phyloP scores from a whole-genome alignment of 148 eudicot species.

The Pouteria glomerata region DNA sequence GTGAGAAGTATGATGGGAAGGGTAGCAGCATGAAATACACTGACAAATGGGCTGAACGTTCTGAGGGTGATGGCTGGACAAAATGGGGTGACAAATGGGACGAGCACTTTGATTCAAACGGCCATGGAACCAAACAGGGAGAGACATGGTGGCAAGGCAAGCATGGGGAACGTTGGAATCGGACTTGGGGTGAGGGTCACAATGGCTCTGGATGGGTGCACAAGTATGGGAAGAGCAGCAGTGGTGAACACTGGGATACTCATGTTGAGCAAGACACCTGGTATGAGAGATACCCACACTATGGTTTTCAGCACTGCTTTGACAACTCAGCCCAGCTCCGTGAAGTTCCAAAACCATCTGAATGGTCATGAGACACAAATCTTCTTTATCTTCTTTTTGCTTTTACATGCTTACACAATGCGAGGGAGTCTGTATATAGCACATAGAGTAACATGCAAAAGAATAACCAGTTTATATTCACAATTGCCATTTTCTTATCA shows the following conservation, averaged over 20 bases:
- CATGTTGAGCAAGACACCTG: slow-evolving; percentile 75
- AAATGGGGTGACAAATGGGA: slow-evolving; percentile 99
- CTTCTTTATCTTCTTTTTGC: too few species aligned
- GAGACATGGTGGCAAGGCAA: slow-evolving; percentile 96
- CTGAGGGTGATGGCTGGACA: slow-evolving; percentile 73
- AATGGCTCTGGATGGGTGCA: slow-evolving; percentile 91
- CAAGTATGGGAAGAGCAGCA: slow-evolving; percentile 84
- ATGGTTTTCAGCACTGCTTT: slow-evolving; percentile 71
- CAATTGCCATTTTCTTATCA: too few species aligned
- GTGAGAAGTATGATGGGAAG: slow-evolving; percentile 81
- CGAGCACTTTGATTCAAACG: slow-evolving; percentile 57
- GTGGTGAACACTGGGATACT: slow-evolving; percentile 96
- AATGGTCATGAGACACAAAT: slow-evolving; percentile 21
- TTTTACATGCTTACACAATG: background rate
- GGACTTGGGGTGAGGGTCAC: slow-evolving; percentile 92
- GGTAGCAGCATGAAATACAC: slow-evolving; percentile 87
- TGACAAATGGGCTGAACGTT: slow-evolving; percentile 95
- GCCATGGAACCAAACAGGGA: slow-evolving; percentile 80
- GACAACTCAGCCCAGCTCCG: slow-evolving; percentile 72
- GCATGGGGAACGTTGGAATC: slow-evolving; percentile 77
- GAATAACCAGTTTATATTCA: too few species aligned
- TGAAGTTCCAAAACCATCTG: slow-evolving; percentile 63
- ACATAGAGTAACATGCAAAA: too few species aligned
- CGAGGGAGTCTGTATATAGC: too few species aligned
- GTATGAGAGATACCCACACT: slow-evolving; percentile 85